Conservation (phyloP, 768 basidiomycete genomes). For the Suillus subaureus region DNA sequence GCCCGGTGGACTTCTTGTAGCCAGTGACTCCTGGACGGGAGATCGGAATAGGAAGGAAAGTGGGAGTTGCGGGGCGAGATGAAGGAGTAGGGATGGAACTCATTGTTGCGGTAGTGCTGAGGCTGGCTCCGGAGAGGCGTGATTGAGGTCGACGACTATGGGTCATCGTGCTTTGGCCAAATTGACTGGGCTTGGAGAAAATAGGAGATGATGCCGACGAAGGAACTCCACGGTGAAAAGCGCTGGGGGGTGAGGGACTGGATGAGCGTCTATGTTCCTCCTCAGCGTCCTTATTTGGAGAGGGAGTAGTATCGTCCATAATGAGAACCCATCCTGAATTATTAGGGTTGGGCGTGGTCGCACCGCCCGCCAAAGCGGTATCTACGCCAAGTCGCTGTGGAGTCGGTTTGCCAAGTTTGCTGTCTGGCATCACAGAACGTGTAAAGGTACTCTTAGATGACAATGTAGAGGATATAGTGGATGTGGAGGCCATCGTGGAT, state of each 20-base stretch:
- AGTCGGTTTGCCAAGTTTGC: slow-evolving; percentile 24
- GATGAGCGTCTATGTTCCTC: slow-evolving; percentile 61
- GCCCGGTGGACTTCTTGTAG: slow-evolving; percentile 63
- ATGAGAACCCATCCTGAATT: slow-evolving; percentile 86
- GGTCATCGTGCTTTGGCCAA: slow-evolving; percentile 44
- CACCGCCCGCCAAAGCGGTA: slow-evolving; percentile 39
- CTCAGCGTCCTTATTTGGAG: slow-evolving; percentile 59
- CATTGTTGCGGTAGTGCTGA: slow-evolving; percentile 54
- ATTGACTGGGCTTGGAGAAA: slow-evolving; percentile 42
- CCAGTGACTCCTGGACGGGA: slow-evolving; percentile 46
- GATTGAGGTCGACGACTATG: slow-evolving; percentile 69
- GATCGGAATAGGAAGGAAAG: slow-evolving; percentile 72
- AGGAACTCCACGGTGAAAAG: slow-evolving; percentile 51
- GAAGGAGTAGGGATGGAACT: slow-evolving; percentile 67
- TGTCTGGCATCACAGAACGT: slow-evolving; percentile 22
- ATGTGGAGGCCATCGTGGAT: slow-evolving; percentile 36
- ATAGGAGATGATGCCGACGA: slow-evolving; percentile 51
- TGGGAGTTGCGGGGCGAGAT: slow-evolving; percentile 76
- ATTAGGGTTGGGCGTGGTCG: slow-evolving; percentile 52
- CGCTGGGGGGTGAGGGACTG: slow-evolving; percentile 60
- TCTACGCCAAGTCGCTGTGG: slow-evolving; percentile 49
- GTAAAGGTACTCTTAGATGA: slow-evolving; percentile 18
- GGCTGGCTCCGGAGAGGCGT: slow-evolving; percentile 65
- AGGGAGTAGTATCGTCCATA: slow-evolving; percentile 84
- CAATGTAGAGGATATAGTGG: slow-evolving; percentile 37